Conservation (phyloP, 306 rosid genomes). For the Rosa persica region DNA sequence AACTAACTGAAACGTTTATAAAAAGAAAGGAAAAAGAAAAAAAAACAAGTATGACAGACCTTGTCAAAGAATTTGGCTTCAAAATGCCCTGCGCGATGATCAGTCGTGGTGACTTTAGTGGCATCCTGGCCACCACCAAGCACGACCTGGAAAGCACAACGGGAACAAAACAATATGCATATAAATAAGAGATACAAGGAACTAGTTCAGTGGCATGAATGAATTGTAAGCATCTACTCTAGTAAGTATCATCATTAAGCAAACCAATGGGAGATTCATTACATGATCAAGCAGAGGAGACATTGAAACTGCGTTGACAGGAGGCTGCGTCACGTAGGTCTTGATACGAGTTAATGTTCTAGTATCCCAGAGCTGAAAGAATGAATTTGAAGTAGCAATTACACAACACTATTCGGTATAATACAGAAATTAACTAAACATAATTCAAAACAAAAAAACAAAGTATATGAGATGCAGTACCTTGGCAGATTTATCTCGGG, state of each 20-base stretch:
- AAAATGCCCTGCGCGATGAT: slow-evolving; percentile 88
- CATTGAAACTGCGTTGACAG: slow-evolving; percentile 88
- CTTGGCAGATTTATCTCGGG: slow-evolving; percentile 85
- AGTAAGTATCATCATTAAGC: background rate
- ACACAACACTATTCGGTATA: background rate
- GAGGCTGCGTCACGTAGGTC: slow-evolving; percentile 81
- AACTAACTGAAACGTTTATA: background rate
- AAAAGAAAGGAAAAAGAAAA: no score
- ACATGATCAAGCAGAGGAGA: slow-evolving; percentile 93
- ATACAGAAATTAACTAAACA: background rate
- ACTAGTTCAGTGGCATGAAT: background rate
- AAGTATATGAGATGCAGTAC: slow-evolving; percentile 30
- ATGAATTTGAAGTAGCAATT: slow-evolving; percentile 11
- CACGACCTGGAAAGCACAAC: slow-evolving; percentile 57
- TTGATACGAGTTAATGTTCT: slow-evolving; percentile 79
- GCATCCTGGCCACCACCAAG: slow-evolving; percentile 99
- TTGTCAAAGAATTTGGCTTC: slow-evolving; percentile 88
- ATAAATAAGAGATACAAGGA: background rate
- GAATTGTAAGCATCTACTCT: background rate
- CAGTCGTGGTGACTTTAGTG: slow-evolving; percentile 81
- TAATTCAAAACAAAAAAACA: background rate
- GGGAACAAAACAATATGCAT: background rate
- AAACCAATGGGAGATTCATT: slow-evolving; percentile 13
- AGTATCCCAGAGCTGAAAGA: slow-evolving; percentile 73
- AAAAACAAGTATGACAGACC: slow-evolving; percentile 26